These are phyloP conservation scores for Rhynchosporium agropyri DNA, from an alignment of 2,329 filamentous ascomycete species.

Conservation along the genomic window DNA sequence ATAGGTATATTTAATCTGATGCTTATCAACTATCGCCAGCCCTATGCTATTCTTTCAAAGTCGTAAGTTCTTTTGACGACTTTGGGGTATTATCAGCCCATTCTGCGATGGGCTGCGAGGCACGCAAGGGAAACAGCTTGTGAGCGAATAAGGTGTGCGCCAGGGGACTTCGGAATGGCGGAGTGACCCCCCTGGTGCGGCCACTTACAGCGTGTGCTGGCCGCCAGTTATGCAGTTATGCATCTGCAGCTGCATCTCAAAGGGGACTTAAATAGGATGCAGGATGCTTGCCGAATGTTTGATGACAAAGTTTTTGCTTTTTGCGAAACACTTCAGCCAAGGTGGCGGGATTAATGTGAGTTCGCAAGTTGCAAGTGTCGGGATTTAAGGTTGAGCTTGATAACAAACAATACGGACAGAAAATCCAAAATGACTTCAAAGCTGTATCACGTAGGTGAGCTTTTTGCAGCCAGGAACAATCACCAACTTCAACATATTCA, in stretches of 20 bases:
- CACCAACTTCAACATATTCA: too few relatives aligned
- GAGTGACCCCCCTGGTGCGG: background rate
- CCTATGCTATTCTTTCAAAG: constrained; percentile 14
- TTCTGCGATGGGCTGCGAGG: constrained; percentile 11
- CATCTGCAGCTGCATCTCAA: background rate
- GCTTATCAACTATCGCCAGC: background rate
- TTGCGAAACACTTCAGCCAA: background rate
- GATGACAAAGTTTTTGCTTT: background rate
- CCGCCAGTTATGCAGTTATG: background rate
- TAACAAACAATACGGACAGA: too few relatives aligned
- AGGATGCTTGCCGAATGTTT: background rate
- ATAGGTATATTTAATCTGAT: constrained; percentile 14
- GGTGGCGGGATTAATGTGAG: background rate
- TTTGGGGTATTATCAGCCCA: constrained; percentile 32
- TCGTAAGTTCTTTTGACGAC: constrained; percentile 26
- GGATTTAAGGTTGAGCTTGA: background rate
- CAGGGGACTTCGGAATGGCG: background rate
- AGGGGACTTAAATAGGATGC: background rate
- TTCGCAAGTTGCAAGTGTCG: background rate
- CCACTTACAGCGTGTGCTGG: constrained; percentile 6
- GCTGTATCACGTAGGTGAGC: too few relatives aligned
- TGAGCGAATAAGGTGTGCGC: background rate
- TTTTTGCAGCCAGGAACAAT: too few relatives aligned
- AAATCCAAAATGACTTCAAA: too few relatives aligned
- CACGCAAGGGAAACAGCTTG: constrained; percentile 4